Evolutionary conservation across 2,329 filamentous ascomycete species (phyloP).

Genomic region (Phialocephala sp.): DNA sequence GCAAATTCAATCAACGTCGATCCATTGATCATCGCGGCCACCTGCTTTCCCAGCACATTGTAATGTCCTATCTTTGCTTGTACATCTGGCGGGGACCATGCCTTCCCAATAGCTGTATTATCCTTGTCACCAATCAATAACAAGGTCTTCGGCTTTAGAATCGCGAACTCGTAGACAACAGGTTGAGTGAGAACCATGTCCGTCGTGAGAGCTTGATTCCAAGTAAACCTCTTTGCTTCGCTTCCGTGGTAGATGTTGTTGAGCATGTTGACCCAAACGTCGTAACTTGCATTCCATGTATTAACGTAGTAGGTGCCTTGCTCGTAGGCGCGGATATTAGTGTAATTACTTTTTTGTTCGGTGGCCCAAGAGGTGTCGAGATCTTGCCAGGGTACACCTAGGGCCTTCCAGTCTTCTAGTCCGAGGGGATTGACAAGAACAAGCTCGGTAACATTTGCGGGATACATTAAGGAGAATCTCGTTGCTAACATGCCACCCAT

Average conservation of each 20-base stretch:
- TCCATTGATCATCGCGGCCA: conserved; percentile 51
- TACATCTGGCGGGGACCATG: conserved; percentile 51
- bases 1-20: conserved; percentile 53
- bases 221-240: conserved; percentile 50
- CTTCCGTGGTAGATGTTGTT: conserved; percentile 56
- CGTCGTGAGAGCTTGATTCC: conserved; percentile 56
- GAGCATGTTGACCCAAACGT: conserved; percentile 61
- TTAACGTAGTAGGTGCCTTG: conserved; percentile 55
- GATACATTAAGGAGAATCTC: conserved; percentile 58
- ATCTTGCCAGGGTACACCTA: conserved; percentile 54
- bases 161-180: conserved; percentile 55
- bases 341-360: conserved; percentile 50
- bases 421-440: conserved; percentile 54
- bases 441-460: conserved; percentile 48
- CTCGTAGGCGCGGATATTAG: conserved; percentile 53
- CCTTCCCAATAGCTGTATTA: conserved; percentile 59
- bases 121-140: conserved; percentile 58
- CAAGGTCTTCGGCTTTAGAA: conserved; percentile 52
- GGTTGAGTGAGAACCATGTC: conserved; percentile 61
- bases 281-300: conserved; percentile 55
- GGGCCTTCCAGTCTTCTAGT: conserved; percentile 38
- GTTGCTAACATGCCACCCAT: conserved; percentile 60
- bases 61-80: conserved; percentile 55
- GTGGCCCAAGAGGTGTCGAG: conserved; percentile 48
- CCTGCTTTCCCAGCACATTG: conserved; percentile 53